phyloP scores from a whole-genome alignment of 2,329 filamentous ascomycete species.

The Aspergillus melleus region DNA sequence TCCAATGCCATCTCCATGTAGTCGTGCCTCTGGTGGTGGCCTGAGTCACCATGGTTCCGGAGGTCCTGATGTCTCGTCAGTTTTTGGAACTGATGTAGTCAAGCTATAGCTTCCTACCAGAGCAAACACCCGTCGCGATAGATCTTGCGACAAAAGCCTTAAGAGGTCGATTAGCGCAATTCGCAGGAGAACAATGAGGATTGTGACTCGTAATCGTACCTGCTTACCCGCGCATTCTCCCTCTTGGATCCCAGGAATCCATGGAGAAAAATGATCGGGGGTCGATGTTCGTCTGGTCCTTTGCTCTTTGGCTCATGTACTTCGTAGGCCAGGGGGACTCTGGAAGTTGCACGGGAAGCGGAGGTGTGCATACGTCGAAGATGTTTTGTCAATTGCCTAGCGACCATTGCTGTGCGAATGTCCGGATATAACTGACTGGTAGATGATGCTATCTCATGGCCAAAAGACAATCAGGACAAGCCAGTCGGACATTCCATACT shows the following conservation, averaged over 20 bases:
- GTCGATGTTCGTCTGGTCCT: background rate
- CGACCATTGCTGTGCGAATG: background rate
- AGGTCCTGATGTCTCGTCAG: conserved; percentile 61
- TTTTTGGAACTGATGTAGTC: background rate
- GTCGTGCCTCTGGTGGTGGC: conserved; percentile 52
- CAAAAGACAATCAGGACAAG: too few relatives aligned
- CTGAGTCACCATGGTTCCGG: conserved; percentile 87
- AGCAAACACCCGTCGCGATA: conserved; percentile 6
- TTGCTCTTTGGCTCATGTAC: background rate
- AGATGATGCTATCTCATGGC: too few relatives aligned
- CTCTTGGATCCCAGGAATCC: conserved; percentile 87
- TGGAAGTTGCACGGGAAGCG: background rate
- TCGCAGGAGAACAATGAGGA: background rate
- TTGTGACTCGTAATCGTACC: conserved; percentile 55
- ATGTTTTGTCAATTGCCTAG: background rate
- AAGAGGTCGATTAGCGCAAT: background rate
- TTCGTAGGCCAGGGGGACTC: conserved; percentile 8
- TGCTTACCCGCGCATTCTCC: conserved; percentile 90
- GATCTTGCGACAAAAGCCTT: conserved; percentile 17
- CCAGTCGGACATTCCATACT: too few relatives aligned
- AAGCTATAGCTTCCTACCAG: background rate
- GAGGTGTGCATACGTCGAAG: background rate
- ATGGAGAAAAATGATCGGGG: conserved; percentile 78
- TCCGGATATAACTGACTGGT: too few relatives aligned
- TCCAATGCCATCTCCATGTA: conserved; percentile 26